Percentiles rank a stretch among this genome's conserved stretches.
Evolutionary conservation across 163 green algal species (phyloP).

Genomic region (Volvox carteri): DNA sequence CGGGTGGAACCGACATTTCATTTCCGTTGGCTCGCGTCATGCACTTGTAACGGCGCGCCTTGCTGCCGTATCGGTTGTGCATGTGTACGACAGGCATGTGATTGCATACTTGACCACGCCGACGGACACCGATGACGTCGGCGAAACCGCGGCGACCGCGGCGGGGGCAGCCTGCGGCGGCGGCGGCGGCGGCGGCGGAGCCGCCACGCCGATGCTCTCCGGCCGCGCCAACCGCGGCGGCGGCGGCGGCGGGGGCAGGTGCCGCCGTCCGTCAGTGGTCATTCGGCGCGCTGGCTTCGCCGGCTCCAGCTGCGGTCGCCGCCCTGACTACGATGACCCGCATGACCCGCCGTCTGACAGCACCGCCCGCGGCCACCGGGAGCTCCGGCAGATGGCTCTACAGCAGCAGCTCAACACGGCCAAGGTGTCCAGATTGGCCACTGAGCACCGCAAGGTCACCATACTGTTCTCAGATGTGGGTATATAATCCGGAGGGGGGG

Average conservation of each 20-base stretch:
- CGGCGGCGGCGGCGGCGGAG: neutral
- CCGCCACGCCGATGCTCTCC: neutral
- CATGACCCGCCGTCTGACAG: neutral
- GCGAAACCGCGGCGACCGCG: neutral
- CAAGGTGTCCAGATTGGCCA: conserved; percentile 38
- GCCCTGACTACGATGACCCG: neutral
- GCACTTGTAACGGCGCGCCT: no score
- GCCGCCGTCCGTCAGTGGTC: neutral
- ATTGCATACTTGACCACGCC: conserved; percentile 43
- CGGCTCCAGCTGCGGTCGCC: neutral
- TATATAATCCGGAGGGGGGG: no score
- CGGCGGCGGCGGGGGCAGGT: neutral
- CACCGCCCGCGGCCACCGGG: neutral
- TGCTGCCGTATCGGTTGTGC: no score
- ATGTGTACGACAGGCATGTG: conserved; percentile 16
- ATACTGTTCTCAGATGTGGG: conserved; percentile 53
- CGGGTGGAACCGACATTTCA: no score
- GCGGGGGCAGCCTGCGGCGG: neutral
- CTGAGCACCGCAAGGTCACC: conserved; percentile 28
- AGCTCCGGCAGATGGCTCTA: conserved; percentile 9
- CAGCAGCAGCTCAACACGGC: neutral
- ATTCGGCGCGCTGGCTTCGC: neutral
- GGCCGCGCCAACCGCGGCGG: neutral
- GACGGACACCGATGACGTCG: neutral
- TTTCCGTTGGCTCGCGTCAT: no score